Percentiles rank a stretch among this genome's conserved stretches.
Evolutionary conservation across 2,329 filamentous ascomycete species (phyloP).

Genomic region (Parafenestella ontariensis): DNA sequence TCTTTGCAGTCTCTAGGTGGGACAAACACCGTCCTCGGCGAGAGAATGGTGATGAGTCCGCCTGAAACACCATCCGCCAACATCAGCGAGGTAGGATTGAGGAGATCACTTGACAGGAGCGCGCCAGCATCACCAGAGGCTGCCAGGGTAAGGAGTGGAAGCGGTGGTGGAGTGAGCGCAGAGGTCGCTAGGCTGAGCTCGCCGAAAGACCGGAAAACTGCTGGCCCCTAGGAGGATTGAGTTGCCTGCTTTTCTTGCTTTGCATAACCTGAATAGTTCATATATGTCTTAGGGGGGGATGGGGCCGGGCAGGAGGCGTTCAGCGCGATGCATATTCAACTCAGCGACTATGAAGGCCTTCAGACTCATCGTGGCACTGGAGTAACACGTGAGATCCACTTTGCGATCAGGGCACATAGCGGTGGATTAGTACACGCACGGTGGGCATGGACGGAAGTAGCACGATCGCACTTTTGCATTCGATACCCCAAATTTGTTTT

Average conservation of each 20-base stretch:
- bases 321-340: too few relatives aligned
- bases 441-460: background rate
- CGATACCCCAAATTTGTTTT: slow-evolving; percentile 23
- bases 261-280: background rate
- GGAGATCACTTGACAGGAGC: slow-evolving; percentile 40
- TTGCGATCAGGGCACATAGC: slow-evolving; percentile 7
- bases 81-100: slow-evolving; percentile 37
- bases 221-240: background rate
- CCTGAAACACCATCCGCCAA: slow-evolving; percentile 30
- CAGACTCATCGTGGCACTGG: background rate
- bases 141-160: slow-evolving; percentile 28
- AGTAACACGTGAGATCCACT: background rate
- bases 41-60: slow-evolving; percentile 21
- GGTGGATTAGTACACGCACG: slow-evolving; percentile 5
- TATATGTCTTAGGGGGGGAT: background rate
- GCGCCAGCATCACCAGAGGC: slow-evolving; percentile 21
- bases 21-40: slow-evolving; percentile 15
- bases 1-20: slow-evolving; percentile 37
- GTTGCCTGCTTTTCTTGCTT: background rate
- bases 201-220: slow-evolving; percentile 20
- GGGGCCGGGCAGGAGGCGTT: too few relatives aligned
- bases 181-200: slow-evolving; percentile 42
- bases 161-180: slow-evolving; percentile 39
- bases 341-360: too few relatives aligned
- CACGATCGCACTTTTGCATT: slow-evolving; percentile 5